Evolutionary conservation across 257 asterid genomes (phyloP), one percentile per base, ranked within the genome.

Genomic region (Leptodermis oblonga): DNA sequence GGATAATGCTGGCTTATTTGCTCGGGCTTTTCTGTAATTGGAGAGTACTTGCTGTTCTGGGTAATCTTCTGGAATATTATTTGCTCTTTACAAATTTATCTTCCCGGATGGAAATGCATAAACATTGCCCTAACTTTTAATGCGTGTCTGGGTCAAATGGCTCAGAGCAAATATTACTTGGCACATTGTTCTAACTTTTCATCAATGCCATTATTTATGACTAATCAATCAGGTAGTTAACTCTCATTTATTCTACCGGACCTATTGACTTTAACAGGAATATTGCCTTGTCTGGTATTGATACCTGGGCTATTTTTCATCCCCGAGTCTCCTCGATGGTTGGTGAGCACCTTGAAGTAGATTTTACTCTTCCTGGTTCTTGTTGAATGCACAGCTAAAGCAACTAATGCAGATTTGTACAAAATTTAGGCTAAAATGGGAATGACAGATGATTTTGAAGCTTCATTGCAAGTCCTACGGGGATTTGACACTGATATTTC

Each of bases 401-500:
- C 34, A 53, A 54, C 71, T 83, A 66, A 80, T 17, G 62, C 71
- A 52, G 63, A 46, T 54, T 11, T 28, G 14, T 76, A 31, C 75
- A 69, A 76, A 74, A 73, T 61, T 43, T 71, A 93, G 99, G 99
- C 96, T 53, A 90, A 93, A 69, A 93, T 90, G 97, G 99, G 99
- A 58, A 82, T 88, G 89, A 88, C 85, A 0, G 96, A 87, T 22
- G 97, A 88, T 76, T 93, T 93, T 74, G 97, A 93, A 80, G 88
- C 92, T 68, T 93, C 99, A 67, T 83, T 93, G 78, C 97, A 87
- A 89, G 97, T 91, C 62, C 95, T 93, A 45, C 87, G 96, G 26
- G 97, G 99, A 61, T 90, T 90, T n/a, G 96, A 93, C 74, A 77
- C 97, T 10, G 99, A 93, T 85, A 90, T 93, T 73, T 53, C 90